phyloP scores from a whole-genome alignment of 257 asterid genomes.

The Solanum sitiens region DNA sequence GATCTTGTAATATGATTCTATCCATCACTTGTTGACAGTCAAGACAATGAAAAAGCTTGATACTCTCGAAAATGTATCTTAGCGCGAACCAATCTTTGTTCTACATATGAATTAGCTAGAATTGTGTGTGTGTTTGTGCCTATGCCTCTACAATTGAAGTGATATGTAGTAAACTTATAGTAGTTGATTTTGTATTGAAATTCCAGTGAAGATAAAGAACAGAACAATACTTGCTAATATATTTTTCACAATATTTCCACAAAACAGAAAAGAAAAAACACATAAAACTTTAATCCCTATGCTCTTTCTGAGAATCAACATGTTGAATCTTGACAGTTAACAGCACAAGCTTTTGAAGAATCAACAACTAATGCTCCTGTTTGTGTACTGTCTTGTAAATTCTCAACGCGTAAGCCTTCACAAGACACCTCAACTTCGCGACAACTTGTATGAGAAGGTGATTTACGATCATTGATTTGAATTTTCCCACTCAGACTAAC shows the following conservation, averaged over 20 bases:
- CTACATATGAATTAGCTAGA: not conserved
- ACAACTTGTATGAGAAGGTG: too few species aligned
- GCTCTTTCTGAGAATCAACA: not conserved
- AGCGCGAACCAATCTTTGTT: not conserved
- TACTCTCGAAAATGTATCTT: not conserved
- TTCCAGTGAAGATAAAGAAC: not conserved
- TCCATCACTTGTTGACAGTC: not conserved
- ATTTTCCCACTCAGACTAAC: not conserved
- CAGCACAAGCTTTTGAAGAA: not conserved
- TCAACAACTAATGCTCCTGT: not conserved
- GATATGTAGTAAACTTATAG: not conserved
- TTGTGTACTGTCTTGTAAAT: not conserved
- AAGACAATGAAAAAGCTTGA: not conserved
- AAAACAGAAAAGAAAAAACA: not conserved
- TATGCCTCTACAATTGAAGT: not conserved
- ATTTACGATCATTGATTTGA: too few species aligned
- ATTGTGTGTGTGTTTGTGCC: not conserved
- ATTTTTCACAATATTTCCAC: not conserved
- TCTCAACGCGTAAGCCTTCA: too few species aligned
- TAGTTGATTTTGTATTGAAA: not conserved
- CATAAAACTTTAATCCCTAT: not conserved
- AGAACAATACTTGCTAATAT: not conserved
- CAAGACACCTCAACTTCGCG: too few species aligned
- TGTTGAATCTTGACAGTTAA: too few species aligned
- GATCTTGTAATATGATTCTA: constrained; percentile 13